Percentiles rank a stretch among this genome's conserved stretches.
These are phyloP conservation scores for Tetracladium marchalianum DNA, from an alignment of 495 filamentous ascomycete genomes.

Conservation along the genomic window DNA sequence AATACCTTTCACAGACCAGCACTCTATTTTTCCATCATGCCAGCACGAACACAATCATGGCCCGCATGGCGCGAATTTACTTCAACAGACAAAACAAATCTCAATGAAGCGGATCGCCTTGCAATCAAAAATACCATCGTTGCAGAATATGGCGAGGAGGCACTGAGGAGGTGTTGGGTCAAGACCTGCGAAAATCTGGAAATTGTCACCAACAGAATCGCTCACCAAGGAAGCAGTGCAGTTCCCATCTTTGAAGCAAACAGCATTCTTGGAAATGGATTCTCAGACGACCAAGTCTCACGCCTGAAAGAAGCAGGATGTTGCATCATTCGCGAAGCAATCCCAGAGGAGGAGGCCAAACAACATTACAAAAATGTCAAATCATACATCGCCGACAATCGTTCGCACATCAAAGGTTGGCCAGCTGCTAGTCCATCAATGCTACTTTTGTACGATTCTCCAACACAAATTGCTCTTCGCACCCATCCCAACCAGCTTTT, in stretches of 20 bases:
- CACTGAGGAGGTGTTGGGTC: slow-evolving; percentile 10
- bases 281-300: not conserved
- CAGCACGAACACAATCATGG: no score
- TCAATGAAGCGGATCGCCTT: slow-evolving; percentile 1
- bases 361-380: slow-evolving; percentile 3
- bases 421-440: slow-evolving; percentile 12
- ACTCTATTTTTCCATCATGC: no score
- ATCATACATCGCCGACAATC: slow-evolving; percentile 2
- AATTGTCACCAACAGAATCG: slow-evolving; percentile 5
- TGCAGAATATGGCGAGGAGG: slow-evolving; percentile 11
- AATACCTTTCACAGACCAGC: no score
- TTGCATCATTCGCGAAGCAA: slow-evolving; percentile 5
- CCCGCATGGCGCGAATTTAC: no score
- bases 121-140: slow-evolving; percentile 10
- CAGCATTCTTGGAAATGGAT: not conserved
- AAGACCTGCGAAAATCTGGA: slow-evolving; percentile 7
- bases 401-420: slow-evolving; percentile 11
- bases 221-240: not conserved
- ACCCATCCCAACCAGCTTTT: slow-evolving; percentile 16
- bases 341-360: slow-evolving; percentile 5
- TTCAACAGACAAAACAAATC: no score
- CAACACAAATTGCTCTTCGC: slow-evolving; percentile 14
- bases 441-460: slow-evolving; percentile 15
- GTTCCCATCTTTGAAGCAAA: slow-evolving; percentile 5
- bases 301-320: slow-evolving; percentile 7